phyloP scores from a whole-genome alignment of 805 yeast genomes.

The Saturnispora hagleri region DNA sequence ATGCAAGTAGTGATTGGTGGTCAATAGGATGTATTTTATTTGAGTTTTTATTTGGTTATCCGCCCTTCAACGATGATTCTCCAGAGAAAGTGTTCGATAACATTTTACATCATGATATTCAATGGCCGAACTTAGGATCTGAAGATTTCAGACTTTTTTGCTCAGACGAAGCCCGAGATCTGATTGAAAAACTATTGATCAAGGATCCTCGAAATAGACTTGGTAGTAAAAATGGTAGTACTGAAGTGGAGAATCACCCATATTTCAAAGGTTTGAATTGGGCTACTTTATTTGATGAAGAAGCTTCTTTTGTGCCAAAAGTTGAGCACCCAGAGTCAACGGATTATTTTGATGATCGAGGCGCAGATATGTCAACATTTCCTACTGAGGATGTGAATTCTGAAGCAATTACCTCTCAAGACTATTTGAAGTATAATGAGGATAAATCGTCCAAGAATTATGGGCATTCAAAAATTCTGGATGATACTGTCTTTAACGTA shows the following conservation, averaged over 20 bases:
- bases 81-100: constrained; percentile 79
- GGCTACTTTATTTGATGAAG: constrained; percentile 59
- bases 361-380: constrained; percentile 65
- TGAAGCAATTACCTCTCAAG: constrained; percentile 24
- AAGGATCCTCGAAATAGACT: constrained; percentile 59
- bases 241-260: constrained; percentile 71
- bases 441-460: constrained; percentile 10
- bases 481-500: not conserved
- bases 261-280: constrained; percentile 70
- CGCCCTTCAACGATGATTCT: constrained; percentile 83
- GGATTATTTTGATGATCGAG: constrained; percentile 84
- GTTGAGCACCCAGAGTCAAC: constrained; percentile 77
- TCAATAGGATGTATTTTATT: constrained; percentile 91
- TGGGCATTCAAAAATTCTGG: not conserved
- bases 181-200: constrained; percentile 53
- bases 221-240: constrained; percentile 62
- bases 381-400: constrained; percentile 25
- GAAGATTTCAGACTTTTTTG: constrained; percentile 47
- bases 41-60: constrained; percentile 86
- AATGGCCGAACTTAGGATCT: constrained; percentile 69
- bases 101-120: constrained; percentile 61
- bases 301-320: constrained; percentile 77
- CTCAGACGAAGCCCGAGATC: constrained; percentile 61
- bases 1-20: constrained; percentile 96
- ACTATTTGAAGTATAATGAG: constrained; percentile 4